Base-by-base conservation (phyloP, 2,329 filamentous ascomycete species). In the Macrophomina phaseolina region DNA sequence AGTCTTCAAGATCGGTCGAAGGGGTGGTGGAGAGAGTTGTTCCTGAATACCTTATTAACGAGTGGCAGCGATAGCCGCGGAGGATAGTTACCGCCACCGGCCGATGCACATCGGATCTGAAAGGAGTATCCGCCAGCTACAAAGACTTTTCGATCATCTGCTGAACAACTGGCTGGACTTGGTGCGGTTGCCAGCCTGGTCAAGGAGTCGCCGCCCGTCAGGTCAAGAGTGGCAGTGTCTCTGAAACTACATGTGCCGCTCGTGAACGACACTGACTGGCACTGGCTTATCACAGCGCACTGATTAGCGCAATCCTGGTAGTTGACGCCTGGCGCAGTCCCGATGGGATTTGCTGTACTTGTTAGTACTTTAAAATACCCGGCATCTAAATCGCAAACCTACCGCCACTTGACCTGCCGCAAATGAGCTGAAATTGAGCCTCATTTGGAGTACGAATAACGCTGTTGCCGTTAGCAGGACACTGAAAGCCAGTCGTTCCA, bases 231-330 rank as follows among this genome's bases (percentile, higher is more conserved):
- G 8, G 12, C 4, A 30, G 49, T 52, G 28, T 16, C 49, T 52
- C 28, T 12, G 28, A 52, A 52, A 5, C 23, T 30, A 32, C 49
- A 52, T 30, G 8, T 30, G 49, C 28, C 32, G 28, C 16, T 32
- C 11, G 5, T 12, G 16, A 30, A 52, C 11, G 7, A 4, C 23
- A 52, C 49, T 12, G 49, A 32, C 23, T 30, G 18, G 11, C 49
- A 52, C 23, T 30, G 23, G 11, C 23, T 30, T 14, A 34, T 12
- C 16, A 28, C 16, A 8, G 28, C 28, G 23, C 49, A 52, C 23
- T 52, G 49, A 32, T 52, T 52, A 28, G 49, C 49, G 49, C 49
- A 52, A 30, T 52, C 49, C 16, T 52, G 49, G 6, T 52, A 52
- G 16, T 9, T 30, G 16, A 6, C 32, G 12, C 49, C 49, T 5